Base-by-base conservation (phyloP, 495 filamentous ascomycete genomes). In the Gamarada debralockiae region DNA sequence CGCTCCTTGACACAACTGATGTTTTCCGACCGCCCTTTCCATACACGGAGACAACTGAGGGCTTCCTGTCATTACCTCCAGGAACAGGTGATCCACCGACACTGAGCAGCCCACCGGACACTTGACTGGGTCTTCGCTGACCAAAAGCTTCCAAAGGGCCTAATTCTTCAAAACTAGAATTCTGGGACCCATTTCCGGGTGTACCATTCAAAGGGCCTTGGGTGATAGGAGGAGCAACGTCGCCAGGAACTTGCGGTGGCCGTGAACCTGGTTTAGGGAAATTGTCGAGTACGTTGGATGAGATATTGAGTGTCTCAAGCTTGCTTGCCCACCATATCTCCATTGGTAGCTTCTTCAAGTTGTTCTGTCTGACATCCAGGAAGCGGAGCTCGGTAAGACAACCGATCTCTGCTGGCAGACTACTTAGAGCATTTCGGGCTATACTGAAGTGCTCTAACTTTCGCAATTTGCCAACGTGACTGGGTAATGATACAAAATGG, bases 261-360 rank as follows among this genome's bases (percentile, higher is more conserved):
- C 82, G 74, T 24, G 82, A 81, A 18, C 81, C 81, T 39, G 83
- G 88, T 57, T 95, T 97, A 0, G 93, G 93, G 61, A 99, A 97
- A 47, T 75, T 81, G 17, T 90, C 84, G 3, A 99, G 71, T 9
- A 97, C 80, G 59, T 99, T 99, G 7, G 93, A 95, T 1, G 92
- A 97, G 15, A 95, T 84, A 67, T 99, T 99, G 42, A 99, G 77
- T 0, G 87, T 90, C 64, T 96, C 90, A 49, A 99, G 70, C 60
- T 85, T 90, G 53, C 81, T 80, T 40, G 91, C 89, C 74, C 87
- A 88, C 93, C 93, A 99, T 12, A 97, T 75, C 59, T 99, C 93
- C 59, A 88, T 81, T 5, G 93, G 93, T 27, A 99, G 74, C 46
- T 81, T 83, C 58, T 85, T 84, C 39, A 99, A 73, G 62, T 96